Evolutionary conservation across 768 basidiomycete genomes (phyloP).

Genomic region (Tricholoma terreum): DNA sequence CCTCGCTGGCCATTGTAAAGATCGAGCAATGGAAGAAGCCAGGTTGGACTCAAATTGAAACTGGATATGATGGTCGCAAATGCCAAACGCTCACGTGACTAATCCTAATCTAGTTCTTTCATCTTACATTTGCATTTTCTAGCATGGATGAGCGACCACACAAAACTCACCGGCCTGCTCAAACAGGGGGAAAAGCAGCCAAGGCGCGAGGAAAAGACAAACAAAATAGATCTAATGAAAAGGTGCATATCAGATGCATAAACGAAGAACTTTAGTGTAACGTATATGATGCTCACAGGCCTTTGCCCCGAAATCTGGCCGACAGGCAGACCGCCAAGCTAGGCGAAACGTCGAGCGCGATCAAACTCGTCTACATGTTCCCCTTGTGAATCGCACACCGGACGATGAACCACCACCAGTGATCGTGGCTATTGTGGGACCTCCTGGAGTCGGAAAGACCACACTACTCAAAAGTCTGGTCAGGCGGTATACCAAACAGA

Average conservation of each 20-base stretch:
- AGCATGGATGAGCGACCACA: conserved; percentile 76
- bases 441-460: conserved; percentile 95
- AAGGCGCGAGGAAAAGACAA: conserved; percentile 69
- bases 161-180: conserved; percentile 77
- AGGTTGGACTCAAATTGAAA: background rate
- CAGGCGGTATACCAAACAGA: conserved; percentile 91
- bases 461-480: conserved; percentile 91
- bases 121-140: background rate
- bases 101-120: no score
- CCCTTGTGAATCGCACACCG: conserved; percentile 92
- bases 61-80: background rate
- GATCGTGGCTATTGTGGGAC: conserved; percentile 92
- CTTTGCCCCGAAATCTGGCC: conserved; percentile 89
- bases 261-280: background rate
- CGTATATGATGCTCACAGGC: conserved; percentile 47
- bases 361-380: conserved; percentile 94
- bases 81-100: background rate
- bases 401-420: conserved; percentile 90
- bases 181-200: conserved; percentile 65
- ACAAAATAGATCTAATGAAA: conserved; percentile 84
- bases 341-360: conserved; percentile 90
- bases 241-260: conserved; percentile 44
- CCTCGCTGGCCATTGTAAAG: conserved; percentile 7
- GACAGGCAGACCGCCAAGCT: conserved; percentile 84
- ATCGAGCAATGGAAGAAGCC: background rate